Evolutionary conservation across 257 asterid species (phyloP), one percentile per base, ranked within the genome.

Genomic region (Solanum ossicruentum): DNA sequence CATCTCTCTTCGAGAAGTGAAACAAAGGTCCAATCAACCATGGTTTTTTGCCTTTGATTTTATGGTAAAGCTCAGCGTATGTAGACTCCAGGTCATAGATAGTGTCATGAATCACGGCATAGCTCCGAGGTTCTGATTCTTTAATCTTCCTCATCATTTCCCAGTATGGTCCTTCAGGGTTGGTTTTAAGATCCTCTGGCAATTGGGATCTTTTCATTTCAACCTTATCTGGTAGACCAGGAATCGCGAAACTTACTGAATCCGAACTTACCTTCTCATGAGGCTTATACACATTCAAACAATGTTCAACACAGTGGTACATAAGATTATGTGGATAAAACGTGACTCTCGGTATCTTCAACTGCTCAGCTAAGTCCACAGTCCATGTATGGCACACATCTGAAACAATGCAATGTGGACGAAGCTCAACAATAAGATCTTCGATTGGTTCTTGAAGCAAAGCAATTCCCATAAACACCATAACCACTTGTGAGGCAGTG

Each of bases 311-410:
- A 45, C 86, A 81, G 3, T 86, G 88, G 10, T 80, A 75, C 28
- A 85, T 45, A 49, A 81, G 49, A 51, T 80, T 83, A 58, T 47
- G 47, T 75, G 85, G 80, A 32, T 84, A 51, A 32, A 87, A 89
- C 28, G 82, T 21, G 8, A 85, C 11, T 61, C 90, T 85, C 1
- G 89, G 86, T 66, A 87, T 85, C 36, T 87, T 83, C 54, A 87
- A 39, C 65, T 20, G n/a, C 21, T 82, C 86, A 7, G 89, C 87
- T 1, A 87, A 55, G 17, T 84, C 88, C n/a, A 85, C 81, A 3
- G 88, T 87, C 91, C 90, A 89, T 7, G 87, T 88, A 65, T 69
- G 85, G 63, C 86, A 77, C 85, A 84, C 26, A 65, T 89, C 91
- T 4, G 91, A 84, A 47, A 87, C 36, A 8, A 89, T 84, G 43